phyloP scores from a whole-genome alignment of 768 basidiomycete genomes.

The Termitomyces sp. region DNA sequence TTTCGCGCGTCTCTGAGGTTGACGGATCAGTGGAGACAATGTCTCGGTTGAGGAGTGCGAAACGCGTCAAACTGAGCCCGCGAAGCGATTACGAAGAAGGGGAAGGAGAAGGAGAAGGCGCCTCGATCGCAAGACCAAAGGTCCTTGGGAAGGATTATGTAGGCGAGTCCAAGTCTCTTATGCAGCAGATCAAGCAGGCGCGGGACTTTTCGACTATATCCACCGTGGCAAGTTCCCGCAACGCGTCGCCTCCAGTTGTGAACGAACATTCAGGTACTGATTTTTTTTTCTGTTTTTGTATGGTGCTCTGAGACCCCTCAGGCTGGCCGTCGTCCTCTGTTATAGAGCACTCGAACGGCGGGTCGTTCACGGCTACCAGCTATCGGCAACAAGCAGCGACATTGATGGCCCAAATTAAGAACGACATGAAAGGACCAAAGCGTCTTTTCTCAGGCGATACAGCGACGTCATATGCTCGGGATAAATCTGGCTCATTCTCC shows the following conservation, averaged over 20 bases:
- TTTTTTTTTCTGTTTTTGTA: not conserved
- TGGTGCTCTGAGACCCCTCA: conserved; percentile 12
- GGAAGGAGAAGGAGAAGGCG: conserved; percentile 36
- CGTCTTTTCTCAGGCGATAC: conserved; percentile 67
- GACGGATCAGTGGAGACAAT: conserved; percentile 32
- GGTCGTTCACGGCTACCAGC: conserved; percentile 53
- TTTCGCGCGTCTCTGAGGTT: conserved; percentile 45
- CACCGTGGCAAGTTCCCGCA: conserved; percentile 42
- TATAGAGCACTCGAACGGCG: conserved; percentile 25
- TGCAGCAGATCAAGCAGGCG: conserved; percentile 76
- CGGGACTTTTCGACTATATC: conserved; percentile 76
- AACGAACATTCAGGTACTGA: conserved; percentile 17
- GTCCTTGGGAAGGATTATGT: conserved; percentile 61
- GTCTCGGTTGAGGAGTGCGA: conserved; percentile 65
- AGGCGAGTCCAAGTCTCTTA: conserved; percentile 69
- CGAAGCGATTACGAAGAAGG: conserved; percentile 47
- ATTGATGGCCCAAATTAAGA: conserved; percentile 83
- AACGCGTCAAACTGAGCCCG: conserved; percentile 77
- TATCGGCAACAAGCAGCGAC: conserved; percentile 75
- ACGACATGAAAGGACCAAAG: conserved; percentile 70
- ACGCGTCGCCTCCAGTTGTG: conserved; percentile 8
- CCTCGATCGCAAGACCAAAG: conserved; percentile 44
- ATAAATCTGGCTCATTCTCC: conserved; percentile 18
- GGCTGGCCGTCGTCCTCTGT: no score
- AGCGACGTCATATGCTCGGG: conserved; percentile 40